Percentiles rank a stretch among this genome's conserved stretches.
Conservation (phyloP, 1,284 basidiomycete genomes). For the Trichosporon sp. region DNA sequence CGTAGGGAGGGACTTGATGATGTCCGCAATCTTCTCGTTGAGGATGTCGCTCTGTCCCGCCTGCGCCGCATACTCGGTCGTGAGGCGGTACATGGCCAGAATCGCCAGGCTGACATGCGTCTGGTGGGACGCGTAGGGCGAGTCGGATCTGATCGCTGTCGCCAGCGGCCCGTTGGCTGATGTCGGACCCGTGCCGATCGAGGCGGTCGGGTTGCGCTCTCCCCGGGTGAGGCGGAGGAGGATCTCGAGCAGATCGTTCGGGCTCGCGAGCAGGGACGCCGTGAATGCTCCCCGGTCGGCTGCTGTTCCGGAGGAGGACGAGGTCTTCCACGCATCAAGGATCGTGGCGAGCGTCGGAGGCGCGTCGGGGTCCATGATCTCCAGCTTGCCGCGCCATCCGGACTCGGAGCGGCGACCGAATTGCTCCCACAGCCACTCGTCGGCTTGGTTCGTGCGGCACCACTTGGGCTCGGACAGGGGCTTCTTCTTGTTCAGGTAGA, state of each 20-base stretch:
- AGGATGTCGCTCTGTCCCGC: conserved; percentile 71
- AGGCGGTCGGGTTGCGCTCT: conserved; percentile 73
- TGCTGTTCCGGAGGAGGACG: conserved; percentile 72
- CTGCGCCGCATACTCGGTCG: conserved; percentile 75
- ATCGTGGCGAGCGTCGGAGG: conserved; percentile 88
- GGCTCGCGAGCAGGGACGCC: conserved; percentile 76
- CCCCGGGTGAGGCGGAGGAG: conserved; percentile 83
- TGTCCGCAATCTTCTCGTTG: conserved; percentile 79
- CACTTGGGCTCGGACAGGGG: conserved; percentile 93
- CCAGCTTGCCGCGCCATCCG: conserved; percentile 90
- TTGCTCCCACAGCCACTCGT: conserved; percentile 86
- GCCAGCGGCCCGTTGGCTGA: conserved; percentile 46
- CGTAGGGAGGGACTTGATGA: conserved; percentile 80
- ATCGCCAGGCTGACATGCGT: conserved; percentile 91
- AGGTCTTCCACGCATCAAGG: conserved; percentile 80
- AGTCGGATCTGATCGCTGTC: conserved; percentile 69
- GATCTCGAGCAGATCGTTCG: conserved; percentile 84
- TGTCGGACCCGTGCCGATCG: conserved; percentile 62
- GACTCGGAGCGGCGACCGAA: conserved; percentile 65
- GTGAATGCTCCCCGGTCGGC: conserved; percentile 83
- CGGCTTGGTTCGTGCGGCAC: conserved; percentile 90
- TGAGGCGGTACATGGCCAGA: conserved; percentile 81
- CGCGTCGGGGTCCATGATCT: conserved; percentile 92
- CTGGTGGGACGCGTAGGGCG: conserved; percentile 80
- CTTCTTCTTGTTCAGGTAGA: conserved; percentile 77